Conservation (phyloP, 75 land plant species). For the Larix kaempferi region DNA sequence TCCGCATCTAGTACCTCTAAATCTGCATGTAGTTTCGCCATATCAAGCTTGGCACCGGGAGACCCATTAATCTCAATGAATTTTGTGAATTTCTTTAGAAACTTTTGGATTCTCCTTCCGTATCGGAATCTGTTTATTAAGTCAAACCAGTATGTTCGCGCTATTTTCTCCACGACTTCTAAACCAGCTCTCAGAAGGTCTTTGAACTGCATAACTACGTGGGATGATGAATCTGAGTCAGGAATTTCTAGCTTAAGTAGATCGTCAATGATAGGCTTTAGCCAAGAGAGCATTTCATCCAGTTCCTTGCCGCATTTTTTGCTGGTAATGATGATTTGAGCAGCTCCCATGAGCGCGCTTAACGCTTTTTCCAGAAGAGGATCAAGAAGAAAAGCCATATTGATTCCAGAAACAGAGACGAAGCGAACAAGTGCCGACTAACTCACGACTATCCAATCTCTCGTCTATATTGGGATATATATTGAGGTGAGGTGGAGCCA, state of each 20-base stretch:
- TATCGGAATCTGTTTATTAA: neutral
- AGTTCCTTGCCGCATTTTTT: neutral
- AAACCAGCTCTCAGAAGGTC: neutral
- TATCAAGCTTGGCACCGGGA: neutral
- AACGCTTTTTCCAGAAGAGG: no score
- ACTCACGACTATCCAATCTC: no score
- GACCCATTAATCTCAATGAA: neutral
- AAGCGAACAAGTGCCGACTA: no score
- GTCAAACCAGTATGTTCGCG: neutral
- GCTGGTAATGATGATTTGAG: neutral
- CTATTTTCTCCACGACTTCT: neutral
- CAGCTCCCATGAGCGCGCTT: neutral
- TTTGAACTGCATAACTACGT: neutral
- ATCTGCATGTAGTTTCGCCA: neutral
- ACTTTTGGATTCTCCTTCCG: neutral
- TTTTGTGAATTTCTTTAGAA: neutral
- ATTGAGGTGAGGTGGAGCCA: no score
- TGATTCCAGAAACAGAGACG: no score
- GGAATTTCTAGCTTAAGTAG: neutral
- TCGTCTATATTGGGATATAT: no score
- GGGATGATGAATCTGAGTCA: neutral
- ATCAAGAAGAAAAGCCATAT: no score
- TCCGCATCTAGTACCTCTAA: neutral
- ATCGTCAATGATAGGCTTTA: neutral
- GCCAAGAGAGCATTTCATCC: neutral